phyloP scores from a whole-genome alignment of 495 filamentous ascomycete genomes.

The Physcia stellaris region DNA sequence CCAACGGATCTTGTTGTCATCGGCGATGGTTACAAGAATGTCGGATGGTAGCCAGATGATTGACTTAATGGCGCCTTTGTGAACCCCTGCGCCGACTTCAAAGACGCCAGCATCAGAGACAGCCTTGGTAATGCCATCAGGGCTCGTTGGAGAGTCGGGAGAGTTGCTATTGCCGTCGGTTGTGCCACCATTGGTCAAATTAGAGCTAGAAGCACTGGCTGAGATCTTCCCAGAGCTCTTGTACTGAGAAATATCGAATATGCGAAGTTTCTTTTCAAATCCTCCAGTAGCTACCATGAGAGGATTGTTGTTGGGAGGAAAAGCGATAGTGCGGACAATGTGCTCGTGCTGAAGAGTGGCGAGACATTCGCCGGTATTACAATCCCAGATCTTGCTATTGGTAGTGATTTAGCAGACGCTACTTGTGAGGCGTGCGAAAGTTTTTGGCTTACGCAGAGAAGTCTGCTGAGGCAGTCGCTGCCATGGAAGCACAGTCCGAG shows the following conservation, averaged over 20 bases:
- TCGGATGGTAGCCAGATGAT: conserved; percentile 85
- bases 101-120: conserved; percentile 44
- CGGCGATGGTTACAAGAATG: conserved; percentile 73
- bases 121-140: conserved; percentile 13
- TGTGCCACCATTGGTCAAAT: conserved; percentile 3
- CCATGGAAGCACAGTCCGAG: conserved; percentile 73
- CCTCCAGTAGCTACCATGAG: conserved; percentile 82
- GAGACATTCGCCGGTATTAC: conserved; percentile 80
- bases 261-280: conserved; percentile 88
- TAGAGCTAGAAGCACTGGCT: conserved; percentile 18
- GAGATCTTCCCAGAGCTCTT: conserved; percentile 28
- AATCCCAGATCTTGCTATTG: conserved; percentile 86
- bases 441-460: conserved; percentile 69
- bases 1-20: conserved; percentile 87
- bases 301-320: conserved; percentile 59
- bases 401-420: background rate
- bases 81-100: conserved; percentile 74
- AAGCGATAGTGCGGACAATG: conserved; percentile 87
- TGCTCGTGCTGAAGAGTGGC: conserved; percentile 82
- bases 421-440: no score
- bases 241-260: conserved; percentile 64
- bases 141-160: conserved; percentile 6
- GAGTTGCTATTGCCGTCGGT: no score
- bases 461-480: conserved; percentile 87
- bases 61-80: conserved; percentile 79